Evolutionary conservation across 2,329 filamentous ascomycete species (phyloP), one percentile per base, ranked within the genome.

Genomic region (Fusarium fujikuroi): DNA sequence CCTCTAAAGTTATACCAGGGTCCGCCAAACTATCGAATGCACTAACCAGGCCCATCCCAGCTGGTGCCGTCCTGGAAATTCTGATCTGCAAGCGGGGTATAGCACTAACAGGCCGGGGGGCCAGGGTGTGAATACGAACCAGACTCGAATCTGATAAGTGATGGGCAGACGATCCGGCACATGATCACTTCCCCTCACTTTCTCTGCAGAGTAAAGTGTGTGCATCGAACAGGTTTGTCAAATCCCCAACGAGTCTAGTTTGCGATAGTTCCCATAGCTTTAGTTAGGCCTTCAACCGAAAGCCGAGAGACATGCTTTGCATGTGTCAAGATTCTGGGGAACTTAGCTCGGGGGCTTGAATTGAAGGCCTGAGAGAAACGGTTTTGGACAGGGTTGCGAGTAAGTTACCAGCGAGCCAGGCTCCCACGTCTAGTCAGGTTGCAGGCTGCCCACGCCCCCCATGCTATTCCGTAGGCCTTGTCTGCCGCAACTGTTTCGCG

Each of bases 11-110:
- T 69, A 69, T 69, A 69, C 66, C 39, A 69, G 66, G 65, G 37
- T 69, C 5, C 23, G 23, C 2, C 9, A 19, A 42, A 40, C 65
- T 64, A 69, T 28, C 9, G 50, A 64, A 46, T 44, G 43, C 21
- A 21, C 6, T 9, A 52, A 40, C 32, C 36, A 69, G 44, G 66
- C 28, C 40, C 9, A 59, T 30, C 66, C 66, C 39, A 25, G 57
- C 21, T 36, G 11, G 37, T 28, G 21, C 11, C 7, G 23, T 28
- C 25, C 36, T 9, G 36, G 25, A 69, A 69, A 64, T 68, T 43
- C 25, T 39, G 69, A 72, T 72, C 69, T 18, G 43, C 69, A 68
- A 32, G 69, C 69, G 63, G 69, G 64, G 65, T 67, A 44, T 37
- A 15, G 34, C 42, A 54, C 63, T 59, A 72, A 39, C 16, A 23